Conservation (phyloP, 768 basidiomycete species). For the Paxillus rubicundulus region DNA sequence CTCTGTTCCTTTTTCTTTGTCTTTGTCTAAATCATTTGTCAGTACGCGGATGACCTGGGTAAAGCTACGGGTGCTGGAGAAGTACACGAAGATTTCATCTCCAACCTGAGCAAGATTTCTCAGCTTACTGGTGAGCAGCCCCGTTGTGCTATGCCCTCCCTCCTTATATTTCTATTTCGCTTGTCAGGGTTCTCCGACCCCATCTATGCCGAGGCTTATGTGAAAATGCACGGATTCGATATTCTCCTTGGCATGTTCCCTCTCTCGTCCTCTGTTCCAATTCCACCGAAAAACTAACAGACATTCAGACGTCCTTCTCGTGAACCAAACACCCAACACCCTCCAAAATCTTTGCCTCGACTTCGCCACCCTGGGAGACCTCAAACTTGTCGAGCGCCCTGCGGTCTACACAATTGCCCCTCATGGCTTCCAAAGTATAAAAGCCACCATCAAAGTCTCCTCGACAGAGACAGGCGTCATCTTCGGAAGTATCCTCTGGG, state of each 20-base stretch:
- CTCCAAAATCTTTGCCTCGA: slow-evolving; percentile 96
- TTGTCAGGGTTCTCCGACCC: slow-evolving; percentile 99
- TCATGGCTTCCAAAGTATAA: slow-evolving; percentile 97
- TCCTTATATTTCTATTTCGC: too few relatives aligned
- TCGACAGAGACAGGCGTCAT: slow-evolving; percentile 99
- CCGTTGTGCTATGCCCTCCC: not conserved
- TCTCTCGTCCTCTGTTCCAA: not conserved
- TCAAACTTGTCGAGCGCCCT: slow-evolving; percentile 96
- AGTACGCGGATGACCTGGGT: slow-evolving; percentile 89
- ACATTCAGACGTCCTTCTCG: slow-evolving; percentile 80
- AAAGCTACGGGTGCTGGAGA: slow-evolving; percentile 86
- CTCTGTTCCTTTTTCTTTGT: slow-evolving; percentile 13
- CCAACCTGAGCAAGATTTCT: slow-evolving; percentile 88
- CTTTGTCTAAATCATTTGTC: not conserved
- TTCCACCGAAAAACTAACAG: not conserved
- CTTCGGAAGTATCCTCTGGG: slow-evolving; percentile 97
- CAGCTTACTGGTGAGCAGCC: slow-evolving; percentile 78
- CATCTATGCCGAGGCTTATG: slow-evolving; percentile 96
- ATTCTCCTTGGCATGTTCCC: slow-evolving; percentile 72
- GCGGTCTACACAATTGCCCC: slow-evolving; percentile 91
- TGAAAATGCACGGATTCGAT: slow-evolving; percentile 97
- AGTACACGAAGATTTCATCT: slow-evolving; percentile 88
- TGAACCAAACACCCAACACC: slow-evolving; percentile 93
- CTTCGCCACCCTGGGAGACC: slow-evolving; percentile 94
- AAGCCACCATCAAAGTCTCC: slow-evolving; percentile 97